phyloP scores from a whole-genome alignment of 2,329 filamentous ascomycete genomes.

The Arthrobotrys entomopaga region DNA sequence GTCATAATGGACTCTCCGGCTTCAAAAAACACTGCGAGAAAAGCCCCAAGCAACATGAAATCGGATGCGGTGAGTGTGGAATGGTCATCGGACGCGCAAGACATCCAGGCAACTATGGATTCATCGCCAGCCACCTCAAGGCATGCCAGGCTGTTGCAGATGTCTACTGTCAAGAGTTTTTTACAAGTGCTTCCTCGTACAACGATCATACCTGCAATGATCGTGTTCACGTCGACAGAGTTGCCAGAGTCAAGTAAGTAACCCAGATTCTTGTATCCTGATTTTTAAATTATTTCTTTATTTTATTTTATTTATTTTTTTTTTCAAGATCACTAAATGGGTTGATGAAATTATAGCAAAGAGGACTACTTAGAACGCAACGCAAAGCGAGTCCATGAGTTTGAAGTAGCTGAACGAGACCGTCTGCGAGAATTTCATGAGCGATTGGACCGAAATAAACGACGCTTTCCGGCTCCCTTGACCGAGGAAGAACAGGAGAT shows the following conservation, averaged over 20 bases:
- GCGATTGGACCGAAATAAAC: too few species aligned
- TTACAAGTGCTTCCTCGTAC: slow-evolving; percentile 1
- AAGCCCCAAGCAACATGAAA: slow-evolving; percentile 8
- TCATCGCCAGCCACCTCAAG: slow-evolving; percentile 16
- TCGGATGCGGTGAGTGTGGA: slow-evolving; percentile 31
- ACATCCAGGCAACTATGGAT: background rate
- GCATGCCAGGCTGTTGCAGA: slow-evolving; percentile 33
- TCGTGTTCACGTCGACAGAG: background rate
- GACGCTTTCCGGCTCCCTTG: too few species aligned
- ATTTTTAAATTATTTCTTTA: background rate
- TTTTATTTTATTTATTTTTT: background rate
- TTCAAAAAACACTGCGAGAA: slow-evolving; percentile 5
- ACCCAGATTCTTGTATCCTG: too few species aligned
- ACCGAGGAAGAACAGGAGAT: too few species aligned
- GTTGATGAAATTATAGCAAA: background rate
- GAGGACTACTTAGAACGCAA: too few species aligned
- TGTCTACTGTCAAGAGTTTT: slow-evolving; percentile 19
- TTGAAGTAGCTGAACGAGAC: too few species aligned
- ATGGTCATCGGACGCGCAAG: background rate
- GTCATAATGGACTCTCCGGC: background rate
- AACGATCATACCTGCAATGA: slow-evolving; percentile 30
- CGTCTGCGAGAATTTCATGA: too few species aligned
- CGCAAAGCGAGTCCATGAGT: too few species aligned
- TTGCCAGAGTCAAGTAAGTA: slow-evolving; percentile 18
- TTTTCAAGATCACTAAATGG: background rate